A percentile compares a stretch with the other conserved stretches of the same genome.
Evolutionary conservation across 805 yeast species (phyloP).

Genomic region (Pichia californica): DNA sequence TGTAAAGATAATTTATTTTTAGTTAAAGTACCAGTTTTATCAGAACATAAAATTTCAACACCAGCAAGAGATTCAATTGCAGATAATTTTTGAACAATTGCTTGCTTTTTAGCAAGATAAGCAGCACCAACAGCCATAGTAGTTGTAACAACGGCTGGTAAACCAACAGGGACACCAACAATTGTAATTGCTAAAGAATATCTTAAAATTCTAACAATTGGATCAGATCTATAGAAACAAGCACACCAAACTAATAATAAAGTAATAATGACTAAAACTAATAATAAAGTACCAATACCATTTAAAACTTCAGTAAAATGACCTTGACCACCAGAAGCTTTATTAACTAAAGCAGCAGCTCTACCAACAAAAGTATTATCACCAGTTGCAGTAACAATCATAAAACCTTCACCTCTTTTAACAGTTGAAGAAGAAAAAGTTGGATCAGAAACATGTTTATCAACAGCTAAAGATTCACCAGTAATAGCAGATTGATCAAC

Average conservation of each 20-base stretch:
- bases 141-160: slow-evolving; percentile 97
- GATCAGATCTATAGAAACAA: slow-evolving; percentile 87
- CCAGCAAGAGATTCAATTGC: slow-evolving; percentile 94
- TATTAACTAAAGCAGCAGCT: slow-evolving; percentile 90
- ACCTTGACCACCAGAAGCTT: slow-evolving; percentile 87
- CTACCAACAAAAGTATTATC: slow-evolving; percentile 94
- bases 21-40: slow-evolving; percentile 92
- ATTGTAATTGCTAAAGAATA: slow-evolving; percentile 93
- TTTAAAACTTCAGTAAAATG: slow-evolving; percentile 96
- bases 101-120: slow-evolving; percentile 93
- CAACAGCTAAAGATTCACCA: slow-evolving; percentile 96
- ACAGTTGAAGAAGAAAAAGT: slow-evolving; percentile 90
- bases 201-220: slow-evolving; percentile 82
- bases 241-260: slow-evolving; percentile 88
- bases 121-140: slow-evolving; percentile 99
- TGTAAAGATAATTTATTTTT: slow-evolving; percentile 90
- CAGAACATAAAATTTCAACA: slow-evolving; percentile 92
- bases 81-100: slow-evolving; percentile 91
- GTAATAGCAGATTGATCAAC: slow-evolving; percentile 96
- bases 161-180: slow-evolving; percentile 98
- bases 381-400: slow-evolving; percentile 94
- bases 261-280: slow-evolving; percentile 83
- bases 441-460: slow-evolving; percentile 82
- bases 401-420: slow-evolving; percentile 91
- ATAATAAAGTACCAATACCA: slow-evolving; percentile 92